Evolutionary conservation across 2,329 filamentous ascomycete species (phyloP).

Genomic region (Alternaria solani): DNA sequence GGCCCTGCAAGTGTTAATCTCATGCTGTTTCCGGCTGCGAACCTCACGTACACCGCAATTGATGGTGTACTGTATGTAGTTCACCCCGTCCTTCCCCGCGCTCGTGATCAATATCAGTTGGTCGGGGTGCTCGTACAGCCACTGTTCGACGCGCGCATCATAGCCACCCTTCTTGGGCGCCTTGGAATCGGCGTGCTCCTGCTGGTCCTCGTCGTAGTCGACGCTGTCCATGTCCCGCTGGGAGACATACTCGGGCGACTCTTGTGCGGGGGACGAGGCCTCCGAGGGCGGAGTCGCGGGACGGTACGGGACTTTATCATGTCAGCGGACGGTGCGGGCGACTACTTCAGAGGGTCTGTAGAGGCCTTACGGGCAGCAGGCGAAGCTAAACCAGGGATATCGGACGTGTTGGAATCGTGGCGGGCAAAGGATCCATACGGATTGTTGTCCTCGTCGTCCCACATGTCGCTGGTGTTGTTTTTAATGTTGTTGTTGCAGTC

Average conservation of each 20-base stretch:
- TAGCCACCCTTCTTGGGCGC: constrained; percentile 82
- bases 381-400: constrained; percentile 55
- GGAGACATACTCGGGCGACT: constrained; percentile 65
- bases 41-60: constrained; percentile 77
- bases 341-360: constrained; percentile 3
- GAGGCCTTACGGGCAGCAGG: constrained; percentile 48
- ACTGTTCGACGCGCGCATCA: constrained; percentile 95
- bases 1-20: constrained; percentile 67
- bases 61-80: constrained; percentile 97
- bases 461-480: constrained; percentile 66
- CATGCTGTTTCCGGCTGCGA: constrained; percentile 1
- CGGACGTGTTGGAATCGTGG: constrained; percentile 79
- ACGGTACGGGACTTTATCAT: constrained; percentile 55
- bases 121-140: constrained; percentile 92
- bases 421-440: constrained; percentile 95
- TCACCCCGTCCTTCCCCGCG: constrained; percentile 91
- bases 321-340: constrained; percentile 15
- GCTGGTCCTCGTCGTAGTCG: constrained; percentile 61
- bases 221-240: constrained; percentile 67
- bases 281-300: constrained; percentile 73
- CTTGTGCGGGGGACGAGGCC: constrained; percentile 73
- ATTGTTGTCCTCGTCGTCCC: constrained; percentile 99
- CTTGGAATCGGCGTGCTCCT: constrained; percentile 53
- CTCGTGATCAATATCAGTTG: constrained; percentile 91
- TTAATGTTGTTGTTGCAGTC: background rate